Conservation (phyloP, 495 filamentous ascomycete species). For the Penicillium atrosanguineum region DNA sequence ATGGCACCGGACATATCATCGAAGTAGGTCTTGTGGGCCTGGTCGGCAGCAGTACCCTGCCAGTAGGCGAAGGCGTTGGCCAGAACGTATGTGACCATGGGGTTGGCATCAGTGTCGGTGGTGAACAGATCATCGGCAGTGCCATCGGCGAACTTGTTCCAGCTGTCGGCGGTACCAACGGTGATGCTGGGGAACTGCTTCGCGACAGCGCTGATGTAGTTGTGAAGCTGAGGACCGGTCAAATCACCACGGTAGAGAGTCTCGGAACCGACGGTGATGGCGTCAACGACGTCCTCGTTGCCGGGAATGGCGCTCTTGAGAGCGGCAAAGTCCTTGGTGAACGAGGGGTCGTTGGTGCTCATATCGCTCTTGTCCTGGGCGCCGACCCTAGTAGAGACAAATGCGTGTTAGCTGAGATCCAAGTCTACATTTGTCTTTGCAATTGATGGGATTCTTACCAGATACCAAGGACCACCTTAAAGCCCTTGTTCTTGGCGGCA, state of each 20-base stretch:
- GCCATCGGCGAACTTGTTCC: conserved; percentile 77
- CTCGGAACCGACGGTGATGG: conserved; percentile 78
- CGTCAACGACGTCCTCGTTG: conserved; percentile 61
- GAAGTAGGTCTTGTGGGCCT: conserved; percentile 68
- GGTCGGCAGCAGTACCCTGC: conserved; percentile 63
- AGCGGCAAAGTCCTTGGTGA: conserved; percentile 59
- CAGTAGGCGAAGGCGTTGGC: conserved; percentile 85
- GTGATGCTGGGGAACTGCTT: conserved; percentile 51
- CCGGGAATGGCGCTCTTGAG: conserved; percentile 51
- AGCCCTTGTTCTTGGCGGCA: conserved; percentile 66
- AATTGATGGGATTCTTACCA: conserved; percentile 49
- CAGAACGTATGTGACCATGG: conserved; percentile 62
- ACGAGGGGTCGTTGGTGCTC: conserved; percentile 54
- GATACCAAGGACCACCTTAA: conserved; percentile 73
- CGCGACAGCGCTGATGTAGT: conserved; percentile 62
- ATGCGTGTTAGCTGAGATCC: conserved; percentile 5
- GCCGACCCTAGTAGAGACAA: conserved; percentile 55
- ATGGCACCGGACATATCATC: conserved; percentile 72
- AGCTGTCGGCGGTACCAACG: conserved; percentile 77
- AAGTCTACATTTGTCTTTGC: not conserved
- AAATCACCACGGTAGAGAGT: conserved; percentile 71
- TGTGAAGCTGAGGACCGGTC: conserved; percentile 59
- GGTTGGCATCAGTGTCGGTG: conserved; percentile 32
- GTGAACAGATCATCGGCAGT: conserved; percentile 65
- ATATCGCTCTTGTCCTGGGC: conserved; percentile 18